Percentiles rank a stretch among this genome's conserved stretches.
Evolutionary conservation across 306 rosid genomes (phyloP).

Genomic region (Quillaja saponaria): DNA sequence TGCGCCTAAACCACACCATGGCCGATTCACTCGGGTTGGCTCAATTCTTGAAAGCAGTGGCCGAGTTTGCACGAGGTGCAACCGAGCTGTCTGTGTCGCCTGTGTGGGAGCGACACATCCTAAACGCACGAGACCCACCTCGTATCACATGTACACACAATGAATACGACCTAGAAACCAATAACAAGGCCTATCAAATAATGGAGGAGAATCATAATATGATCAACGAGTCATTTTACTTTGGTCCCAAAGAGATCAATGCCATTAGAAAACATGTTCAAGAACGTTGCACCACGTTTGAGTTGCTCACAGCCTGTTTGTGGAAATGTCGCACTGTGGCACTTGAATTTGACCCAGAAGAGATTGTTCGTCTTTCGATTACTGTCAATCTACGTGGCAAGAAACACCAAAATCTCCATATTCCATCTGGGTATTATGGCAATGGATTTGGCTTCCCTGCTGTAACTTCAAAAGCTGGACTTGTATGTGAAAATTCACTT

Average conservation of each 20-base stretch:
- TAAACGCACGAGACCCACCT: constrained; percentile 36
- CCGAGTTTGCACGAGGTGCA: constrained; percentile 34
- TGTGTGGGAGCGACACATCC: constrained; percentile 36
- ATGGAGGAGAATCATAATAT: not conserved
- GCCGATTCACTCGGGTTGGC: constrained; percentile 9
- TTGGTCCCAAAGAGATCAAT: constrained; percentile 21
- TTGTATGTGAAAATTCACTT: not conserved
- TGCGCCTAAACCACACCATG: constrained; percentile 20
- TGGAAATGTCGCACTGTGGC: constrained; percentile 44
- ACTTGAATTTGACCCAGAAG: constrained; percentile 18
- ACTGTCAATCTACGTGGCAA: not conserved
- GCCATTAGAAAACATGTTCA: constrained; percentile 7
- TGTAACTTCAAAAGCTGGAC: not conserved
- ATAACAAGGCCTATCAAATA: not conserved
- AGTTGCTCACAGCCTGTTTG: constrained; percentile 23
- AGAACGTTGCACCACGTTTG: constrained; percentile 21
- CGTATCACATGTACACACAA: constrained; percentile 31
- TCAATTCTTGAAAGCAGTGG: constrained; percentile 20
- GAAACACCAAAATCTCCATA: constrained; percentile 4
- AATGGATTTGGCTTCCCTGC: constrained; percentile 12
- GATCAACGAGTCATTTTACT: constrained; percentile 21
- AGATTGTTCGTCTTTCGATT: constrained; percentile 24
- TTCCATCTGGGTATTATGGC: constrained; percentile 32
- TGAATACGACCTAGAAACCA: constrained; percentile 7
- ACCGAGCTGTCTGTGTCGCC: constrained; percentile 29